A percentile compares a stretch with the other conserved stretches of the same genome.
Evolutionary conservation across 139 green algal species (phyloP).

Genomic region (Micromonas pusilla): DNA sequence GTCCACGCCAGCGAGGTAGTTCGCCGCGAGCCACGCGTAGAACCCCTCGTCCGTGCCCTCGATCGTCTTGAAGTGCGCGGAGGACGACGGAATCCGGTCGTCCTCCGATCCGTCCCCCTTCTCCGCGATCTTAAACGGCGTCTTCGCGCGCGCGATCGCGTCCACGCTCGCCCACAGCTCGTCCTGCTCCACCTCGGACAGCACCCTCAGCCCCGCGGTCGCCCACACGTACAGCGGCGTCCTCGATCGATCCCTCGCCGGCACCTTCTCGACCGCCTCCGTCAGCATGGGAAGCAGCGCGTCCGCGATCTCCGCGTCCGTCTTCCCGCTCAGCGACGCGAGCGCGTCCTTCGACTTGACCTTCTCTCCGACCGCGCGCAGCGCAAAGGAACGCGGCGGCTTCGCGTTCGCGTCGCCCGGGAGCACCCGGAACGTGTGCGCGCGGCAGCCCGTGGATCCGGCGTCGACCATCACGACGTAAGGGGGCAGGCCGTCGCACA

Average conservation of each 20-base stretch:
- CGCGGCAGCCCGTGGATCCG: conserved; percentile 15
- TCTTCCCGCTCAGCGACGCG: neutral
- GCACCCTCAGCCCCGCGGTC: conserved; percentile 4
- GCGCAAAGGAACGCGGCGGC: neutral
- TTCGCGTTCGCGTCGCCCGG: neutral
- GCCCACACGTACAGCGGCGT: conserved; percentile 19
- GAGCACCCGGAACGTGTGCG: conserved; percentile 9
- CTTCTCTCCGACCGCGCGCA: conserved; percentile 3
- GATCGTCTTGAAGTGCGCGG: conserved; percentile 17
- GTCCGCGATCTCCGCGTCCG: neutral
- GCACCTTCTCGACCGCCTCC: neutral
- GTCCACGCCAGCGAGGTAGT: conserved; percentile 15
- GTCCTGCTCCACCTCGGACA: conserved; percentile 9
- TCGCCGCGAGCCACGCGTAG: conserved; percentile 21
- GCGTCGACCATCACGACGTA: conserved; percentile 19
- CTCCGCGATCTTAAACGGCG: neutral
- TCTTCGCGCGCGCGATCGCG: neutral
- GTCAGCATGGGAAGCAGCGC: neutral
- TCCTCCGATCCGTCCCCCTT: neutral
- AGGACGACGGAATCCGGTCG: too few relatives aligned
- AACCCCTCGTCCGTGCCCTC: conserved; percentile 23
- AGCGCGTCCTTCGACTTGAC: neutral
- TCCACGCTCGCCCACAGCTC: neutral
- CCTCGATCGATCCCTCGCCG: neutral
- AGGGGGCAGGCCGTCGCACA: neutral